Percentiles rank a stretch among this genome's conserved stretches.
Conservation (phyloP, 2,329 filamentous ascomycete species). For the Fusarium caatingaense region DNA sequence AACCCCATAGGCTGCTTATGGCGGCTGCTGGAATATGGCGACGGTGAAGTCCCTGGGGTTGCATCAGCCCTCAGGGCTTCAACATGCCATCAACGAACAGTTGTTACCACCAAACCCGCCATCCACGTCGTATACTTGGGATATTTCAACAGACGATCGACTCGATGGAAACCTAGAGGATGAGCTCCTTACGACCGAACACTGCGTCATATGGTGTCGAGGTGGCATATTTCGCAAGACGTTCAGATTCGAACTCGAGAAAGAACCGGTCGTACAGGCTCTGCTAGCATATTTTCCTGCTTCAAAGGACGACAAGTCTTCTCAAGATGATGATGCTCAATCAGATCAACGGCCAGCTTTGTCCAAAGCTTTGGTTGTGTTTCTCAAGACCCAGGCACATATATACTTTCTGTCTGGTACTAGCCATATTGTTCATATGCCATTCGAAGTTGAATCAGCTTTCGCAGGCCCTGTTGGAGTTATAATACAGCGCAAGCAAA, state of each 20-base stretch:
- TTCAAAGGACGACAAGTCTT: constrained; percentile 54
- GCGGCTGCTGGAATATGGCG: constrained; percentile 73
- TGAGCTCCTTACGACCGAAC: constrained; percentile 80
- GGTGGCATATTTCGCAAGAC: constrained; percentile 86
- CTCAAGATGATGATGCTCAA: constrained; percentile 14
- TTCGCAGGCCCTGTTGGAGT: constrained; percentile 86
- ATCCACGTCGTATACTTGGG: constrained; percentile 79
- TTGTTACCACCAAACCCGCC: constrained; percentile 77
- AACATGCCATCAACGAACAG: constrained; percentile 83
- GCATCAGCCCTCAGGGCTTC: constrained; percentile 86
- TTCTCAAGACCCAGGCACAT: constrained; percentile 92
- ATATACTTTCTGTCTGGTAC: constrained; percentile 91
- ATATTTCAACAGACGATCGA: constrained; percentile 62
- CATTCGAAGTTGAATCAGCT: constrained; percentile 91
- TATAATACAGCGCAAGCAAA: constrained; percentile 83
- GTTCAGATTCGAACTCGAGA: constrained; percentile 87
- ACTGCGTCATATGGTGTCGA: constrained; percentile 88
- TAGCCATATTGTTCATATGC: constrained; percentile 90
- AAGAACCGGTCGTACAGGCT: constrained; percentile 87
- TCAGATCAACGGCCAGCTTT: constrained; percentile 47
- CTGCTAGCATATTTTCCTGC: constrained; percentile 84
- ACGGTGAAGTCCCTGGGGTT: constrained; percentile 90
- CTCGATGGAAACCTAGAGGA: constrained; percentile 69
- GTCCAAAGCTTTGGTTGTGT: constrained; percentile 83
- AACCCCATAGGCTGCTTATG: constrained; percentile 46